phyloP scores from a whole-genome alignment of 2,329 filamentous ascomycete species.

The Sporothrix pallida region DNA sequence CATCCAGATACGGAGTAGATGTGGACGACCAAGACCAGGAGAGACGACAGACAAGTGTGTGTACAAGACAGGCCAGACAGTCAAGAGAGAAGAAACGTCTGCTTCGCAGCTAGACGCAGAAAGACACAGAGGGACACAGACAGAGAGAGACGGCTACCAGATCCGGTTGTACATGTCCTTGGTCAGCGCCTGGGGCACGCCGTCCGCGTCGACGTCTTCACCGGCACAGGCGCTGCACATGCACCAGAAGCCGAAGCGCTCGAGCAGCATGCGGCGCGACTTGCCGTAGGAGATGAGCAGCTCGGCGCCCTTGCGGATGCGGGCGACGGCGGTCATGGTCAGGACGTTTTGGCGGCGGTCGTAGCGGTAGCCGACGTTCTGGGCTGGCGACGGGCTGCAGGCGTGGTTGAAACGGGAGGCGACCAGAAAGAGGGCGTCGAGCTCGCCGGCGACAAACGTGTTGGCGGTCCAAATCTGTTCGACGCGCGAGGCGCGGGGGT shows the following conservation, averaged over 20 bases:
- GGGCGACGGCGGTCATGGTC: conserved; percentile 46
- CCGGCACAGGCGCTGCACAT: conserved; percentile 38
- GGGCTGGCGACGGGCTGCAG: conserved; percentile 47
- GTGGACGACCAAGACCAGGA: neutral
- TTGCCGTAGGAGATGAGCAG: conserved; percentile 41
- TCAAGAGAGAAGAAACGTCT: too few relatives aligned
- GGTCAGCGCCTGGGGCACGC: conserved; percentile 27
- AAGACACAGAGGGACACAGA: neutral
- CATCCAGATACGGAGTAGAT: too few relatives aligned
- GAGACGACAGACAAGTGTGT: neutral
- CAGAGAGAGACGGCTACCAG: conserved; percentile 22
- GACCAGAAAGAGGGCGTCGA: conserved; percentile 42
- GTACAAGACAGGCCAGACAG: neutral
- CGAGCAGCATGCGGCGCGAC: conserved; percentile 35
- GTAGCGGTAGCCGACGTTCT: conserved; percentile 55
- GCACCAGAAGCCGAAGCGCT: conserved; percentile 40
- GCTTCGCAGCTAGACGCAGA: too few relatives aligned
- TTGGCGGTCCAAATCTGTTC: conserved; percentile 44
- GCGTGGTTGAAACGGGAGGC: conserved; percentile 66
- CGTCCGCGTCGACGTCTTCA: conserved; percentile 8
- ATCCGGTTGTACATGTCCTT: conserved; percentile 23
- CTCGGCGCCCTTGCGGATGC: conserved; percentile 36
- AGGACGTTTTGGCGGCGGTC: conserved; percentile 47
- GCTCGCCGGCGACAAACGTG: conserved; percentile 37
- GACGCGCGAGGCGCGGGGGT: conserved; percentile 28